Evolutionary conservation across 306 rosid species (phyloP).

Genomic region (Quercus gilva): DNA sequence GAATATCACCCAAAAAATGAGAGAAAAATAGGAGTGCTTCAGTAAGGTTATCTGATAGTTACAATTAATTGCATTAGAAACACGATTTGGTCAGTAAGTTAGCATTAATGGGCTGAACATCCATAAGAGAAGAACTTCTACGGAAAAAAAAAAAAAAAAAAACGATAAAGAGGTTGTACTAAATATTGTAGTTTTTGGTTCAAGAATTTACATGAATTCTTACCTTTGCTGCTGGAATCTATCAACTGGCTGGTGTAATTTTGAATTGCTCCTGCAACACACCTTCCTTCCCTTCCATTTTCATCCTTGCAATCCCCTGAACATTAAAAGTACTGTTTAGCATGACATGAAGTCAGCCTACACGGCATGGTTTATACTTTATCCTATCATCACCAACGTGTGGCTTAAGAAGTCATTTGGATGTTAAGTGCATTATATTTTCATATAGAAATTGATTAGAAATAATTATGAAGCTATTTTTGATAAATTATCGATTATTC

Average conservation of each 20-base stretch:
- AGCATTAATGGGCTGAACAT: background rate
- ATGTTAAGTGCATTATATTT: too few species aligned
- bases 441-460: too few species aligned
- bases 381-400: too few species aligned
- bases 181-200: background rate
- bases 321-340: slow-evolving; percentile 4
- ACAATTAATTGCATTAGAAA: slow-evolving; percentile 4
- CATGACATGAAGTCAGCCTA: background rate
- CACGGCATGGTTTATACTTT: too few species aligned
- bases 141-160: background rate
- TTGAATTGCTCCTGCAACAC: slow-evolving; percentile 66
- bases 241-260: slow-evolving; percentile 80
- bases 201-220: slow-evolving; percentile 32
- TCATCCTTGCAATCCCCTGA: slow-evolving; percentile 86
- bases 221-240: slow-evolving; percentile 19
- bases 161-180: background rate
- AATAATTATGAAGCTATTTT: too few species aligned
- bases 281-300: slow-evolving; percentile 46
- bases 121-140: background rate
- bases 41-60: slow-evolving; percentile 68
- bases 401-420: too few species aligned
- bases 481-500: too few species aligned
- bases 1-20: slow-evolving; percentile 83
- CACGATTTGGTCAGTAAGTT: slow-evolving; percentile 2
- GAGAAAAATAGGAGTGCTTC: slow-evolving; percentile 74